phyloP scores from a whole-genome alignment of 2,329 filamentous ascomycete species.

The Pezicula carpinea region DNA sequence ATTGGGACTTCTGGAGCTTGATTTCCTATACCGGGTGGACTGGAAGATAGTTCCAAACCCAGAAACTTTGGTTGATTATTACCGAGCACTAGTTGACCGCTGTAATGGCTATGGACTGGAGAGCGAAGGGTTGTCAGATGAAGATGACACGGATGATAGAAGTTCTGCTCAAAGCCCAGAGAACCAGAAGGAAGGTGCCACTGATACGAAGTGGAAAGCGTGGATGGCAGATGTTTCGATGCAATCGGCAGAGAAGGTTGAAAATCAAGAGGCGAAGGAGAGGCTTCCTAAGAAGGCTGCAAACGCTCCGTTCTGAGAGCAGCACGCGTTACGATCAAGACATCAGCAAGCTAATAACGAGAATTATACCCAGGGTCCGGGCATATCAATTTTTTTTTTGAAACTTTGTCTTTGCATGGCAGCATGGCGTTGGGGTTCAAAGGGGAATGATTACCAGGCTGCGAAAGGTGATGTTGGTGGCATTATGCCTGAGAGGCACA shows the following conservation, averaged over 20 bases:
- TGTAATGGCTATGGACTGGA: constrained; percentile 52
- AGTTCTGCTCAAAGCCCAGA: constrained; percentile 27
- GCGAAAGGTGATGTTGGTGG: not conserved
- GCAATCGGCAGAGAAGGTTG: constrained; percentile 1
- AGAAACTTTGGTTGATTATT: constrained; percentile 90
- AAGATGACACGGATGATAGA: constrained; percentile 29
- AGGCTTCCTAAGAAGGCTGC: not conserved
- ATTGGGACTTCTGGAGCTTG: constrained; percentile 84
- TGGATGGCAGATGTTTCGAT: constrained; percentile 27
- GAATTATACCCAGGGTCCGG: not conserved
- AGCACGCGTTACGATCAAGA: not conserved
- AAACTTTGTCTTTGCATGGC: constrained; percentile 12
- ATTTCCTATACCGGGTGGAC: constrained; percentile 87
- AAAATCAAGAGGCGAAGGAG: not conserved
- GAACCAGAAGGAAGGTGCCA: constrained; percentile 15
- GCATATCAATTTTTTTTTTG: constrained; percentile 14
- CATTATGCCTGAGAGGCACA: not conserved
- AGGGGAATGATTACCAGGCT: not conserved
- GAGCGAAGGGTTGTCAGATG: constrained; percentile 27
- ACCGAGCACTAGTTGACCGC: constrained; percentile 74
- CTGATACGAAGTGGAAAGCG: constrained; percentile 24
- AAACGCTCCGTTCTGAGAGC: not conserved
- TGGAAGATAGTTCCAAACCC: constrained; percentile 97
- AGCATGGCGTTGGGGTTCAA: constrained; percentile 16
- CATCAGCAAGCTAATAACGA: not conserved